Percentiles rank a stretch among this genome's conserved stretches.
phyloP scores from a whole-genome alignment of 2,329 filamentous ascomycete species.

The Neonectria neomacrospora region DNA sequence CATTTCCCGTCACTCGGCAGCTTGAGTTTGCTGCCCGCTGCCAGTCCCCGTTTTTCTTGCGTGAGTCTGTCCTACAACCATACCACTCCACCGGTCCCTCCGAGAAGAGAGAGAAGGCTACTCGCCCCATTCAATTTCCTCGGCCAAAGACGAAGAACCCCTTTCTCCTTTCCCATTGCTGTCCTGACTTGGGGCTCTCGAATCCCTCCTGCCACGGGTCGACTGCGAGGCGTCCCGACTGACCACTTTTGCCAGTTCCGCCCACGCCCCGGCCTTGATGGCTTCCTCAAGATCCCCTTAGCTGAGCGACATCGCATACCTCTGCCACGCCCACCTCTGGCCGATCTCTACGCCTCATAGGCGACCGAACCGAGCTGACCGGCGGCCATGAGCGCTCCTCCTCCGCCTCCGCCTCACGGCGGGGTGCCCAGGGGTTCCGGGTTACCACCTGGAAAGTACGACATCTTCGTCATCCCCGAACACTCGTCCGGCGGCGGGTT shows the following conservation, averaged over 20 bases:
- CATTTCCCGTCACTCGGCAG: constrained; percentile 38
- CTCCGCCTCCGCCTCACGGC: constrained; percentile 89
- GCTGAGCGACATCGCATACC: constrained; percentile 36
- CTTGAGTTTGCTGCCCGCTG: constrained; percentile 44
- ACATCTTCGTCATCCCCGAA: constrained; percentile 96
- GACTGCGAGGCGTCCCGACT: constrained; percentile 23
- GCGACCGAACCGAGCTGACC: constrained; percentile 36
- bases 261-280: constrained; percentile 42
- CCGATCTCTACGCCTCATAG: constrained; percentile 19
- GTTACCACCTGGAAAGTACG: constrained; percentile 89
- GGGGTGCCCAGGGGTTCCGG: constrained; percentile 76
- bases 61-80: constrained; percentile 39
- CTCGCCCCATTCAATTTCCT: constrained; percentile 31
- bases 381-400: constrained; percentile 67
- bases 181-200: background rate
- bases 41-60: constrained; percentile 36
- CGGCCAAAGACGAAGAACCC: constrained; percentile 9
- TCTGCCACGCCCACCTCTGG: constrained; percentile 24
- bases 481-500: constrained; percentile 91
- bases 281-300: constrained; percentile 45
- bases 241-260: constrained; percentile 29
- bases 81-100: constrained; percentile 25
- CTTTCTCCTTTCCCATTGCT: constrained; percentile 17
- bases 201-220: constrained; percentile 7
- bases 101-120: constrained; percentile 9